Conservation (phyloP, 2,329 filamentous ascomycete species). For the Fusarium falciforme region DNA sequence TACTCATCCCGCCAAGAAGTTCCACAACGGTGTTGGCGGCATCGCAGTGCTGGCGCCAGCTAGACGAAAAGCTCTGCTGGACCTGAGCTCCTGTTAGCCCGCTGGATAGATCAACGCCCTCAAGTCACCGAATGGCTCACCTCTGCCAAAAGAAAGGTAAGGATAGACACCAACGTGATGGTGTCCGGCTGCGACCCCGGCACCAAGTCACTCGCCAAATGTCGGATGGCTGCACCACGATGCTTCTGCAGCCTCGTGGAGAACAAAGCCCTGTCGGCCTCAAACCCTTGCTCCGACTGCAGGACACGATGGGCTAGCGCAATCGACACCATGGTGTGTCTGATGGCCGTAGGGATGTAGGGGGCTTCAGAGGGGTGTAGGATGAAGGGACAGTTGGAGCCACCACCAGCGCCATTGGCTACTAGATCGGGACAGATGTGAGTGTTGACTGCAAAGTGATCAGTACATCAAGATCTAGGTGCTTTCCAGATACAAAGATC, state of each 20-base stretch:
- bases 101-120: background rate
- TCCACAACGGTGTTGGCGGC: conserved; percentile 21
- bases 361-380: conserved; percentile 1
- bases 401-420: conserved; percentile 11
- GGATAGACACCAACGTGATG: conserved; percentile 10
- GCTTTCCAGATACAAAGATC: background rate
- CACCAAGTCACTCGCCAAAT: conserved; percentile 15
- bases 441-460: conserved; percentile 16
- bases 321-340: conserved; percentile 27
- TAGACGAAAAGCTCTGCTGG: conserved; percentile 23
- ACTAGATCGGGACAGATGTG: conserved; percentile 34
- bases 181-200: background rate
- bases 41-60: conserved; percentile 29
- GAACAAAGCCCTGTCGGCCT: conserved; percentile 1
- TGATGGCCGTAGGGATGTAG: conserved; percentile 11
- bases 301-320: conserved; percentile 28
- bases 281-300: conserved; percentile 3
- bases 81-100: background rate
- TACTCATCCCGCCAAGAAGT: conserved; percentile 15
- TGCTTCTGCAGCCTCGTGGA: conserved; percentile 23
- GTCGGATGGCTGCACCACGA: conserved; percentile 23
- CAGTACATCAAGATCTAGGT: background rate
- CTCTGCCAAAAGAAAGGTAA: conserved; percentile 29
- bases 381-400: conserved; percentile 13
- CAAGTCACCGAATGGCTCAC: background rate